A percentile compares a stretch with the other conserved stretches of the same genome.
Evolutionary conservation across 257 asterid species (phyloP).

Genomic region (Apocynum venetum): DNA sequence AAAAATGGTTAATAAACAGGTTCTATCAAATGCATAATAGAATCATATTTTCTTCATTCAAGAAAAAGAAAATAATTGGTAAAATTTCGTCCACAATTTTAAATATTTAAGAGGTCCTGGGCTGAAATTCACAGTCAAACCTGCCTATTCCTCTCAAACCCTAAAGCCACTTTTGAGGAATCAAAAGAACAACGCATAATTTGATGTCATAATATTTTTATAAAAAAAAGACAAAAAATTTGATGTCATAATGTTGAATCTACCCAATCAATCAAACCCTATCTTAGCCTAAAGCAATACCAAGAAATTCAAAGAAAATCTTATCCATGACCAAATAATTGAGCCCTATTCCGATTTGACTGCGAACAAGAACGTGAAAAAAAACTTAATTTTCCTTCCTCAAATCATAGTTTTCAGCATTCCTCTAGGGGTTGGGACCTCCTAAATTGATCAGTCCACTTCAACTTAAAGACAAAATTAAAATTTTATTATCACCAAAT

Average conservation of each 20-base stretch:
- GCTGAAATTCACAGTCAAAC: no score
- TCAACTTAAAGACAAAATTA: neutral
- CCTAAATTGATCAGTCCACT: neutral
- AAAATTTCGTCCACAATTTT: no score
- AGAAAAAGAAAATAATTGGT: no score
- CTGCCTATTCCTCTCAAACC: no score
- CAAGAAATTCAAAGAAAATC: conserved; percentile 10
- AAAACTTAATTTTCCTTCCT: neutral
- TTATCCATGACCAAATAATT: conserved; percentile 13
- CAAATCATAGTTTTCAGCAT: neutral
- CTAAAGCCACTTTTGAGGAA: no score
- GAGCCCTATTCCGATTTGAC: neutral
- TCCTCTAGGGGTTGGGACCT: neutral
- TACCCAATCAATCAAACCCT: neutral
- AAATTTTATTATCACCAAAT: neutral
- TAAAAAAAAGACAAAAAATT: no score
- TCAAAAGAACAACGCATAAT: no score
- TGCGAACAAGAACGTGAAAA: neutral
- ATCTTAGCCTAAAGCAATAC: neutral
- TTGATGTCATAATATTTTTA: no score
- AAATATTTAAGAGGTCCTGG: no score
- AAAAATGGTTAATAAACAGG: neutral
- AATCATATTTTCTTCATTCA: no score
- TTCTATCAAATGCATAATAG: no score
- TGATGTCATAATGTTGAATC: neutral